Conservation (phyloP, 305 asterid genomes). For the Plantago coronopus region DNA sequence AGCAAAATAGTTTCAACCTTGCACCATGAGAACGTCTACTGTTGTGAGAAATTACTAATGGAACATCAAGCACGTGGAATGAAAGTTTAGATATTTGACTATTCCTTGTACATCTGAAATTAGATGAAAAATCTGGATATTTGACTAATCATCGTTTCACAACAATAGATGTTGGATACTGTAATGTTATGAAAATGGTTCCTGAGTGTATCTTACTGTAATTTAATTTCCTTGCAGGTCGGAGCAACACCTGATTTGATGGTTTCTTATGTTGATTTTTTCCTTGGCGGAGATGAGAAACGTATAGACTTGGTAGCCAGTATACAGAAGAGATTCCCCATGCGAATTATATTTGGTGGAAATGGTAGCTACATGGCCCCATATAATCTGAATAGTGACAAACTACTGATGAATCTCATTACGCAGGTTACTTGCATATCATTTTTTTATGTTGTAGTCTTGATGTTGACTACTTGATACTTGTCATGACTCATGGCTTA, state of each 20-base stretch:
- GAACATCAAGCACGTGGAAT: too few relatives aligned
- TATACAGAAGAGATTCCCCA: conserved; percentile 88
- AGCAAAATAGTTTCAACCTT: too few relatives aligned
- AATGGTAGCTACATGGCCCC: conserved; percentile 97
- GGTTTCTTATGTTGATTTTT: conserved; percentile 89
- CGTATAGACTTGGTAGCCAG: conserved; percentile 82
- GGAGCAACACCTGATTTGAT: conserved; percentile 97
- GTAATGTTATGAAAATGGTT: not conserved
- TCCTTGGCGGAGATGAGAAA: conserved; percentile 97
- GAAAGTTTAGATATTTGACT: too few relatives aligned
- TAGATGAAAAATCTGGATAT: not conserved
- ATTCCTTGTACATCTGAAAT: not conserved
- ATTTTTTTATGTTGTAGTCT: conserved; percentile 16
- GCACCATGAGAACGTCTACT: too few relatives aligned
- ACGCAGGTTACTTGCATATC: conserved; percentile 65
- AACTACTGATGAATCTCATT: conserved; percentile 82
- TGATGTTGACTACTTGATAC: conserved; percentile 6
- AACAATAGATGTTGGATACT: conserved; percentile 1
- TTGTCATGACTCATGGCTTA: too few relatives aligned
- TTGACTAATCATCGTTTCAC: not conserved
- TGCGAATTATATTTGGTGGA: conserved; percentile 90
- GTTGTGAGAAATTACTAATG: too few relatives aligned
- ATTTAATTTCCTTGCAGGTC: conserved; percentile 50
- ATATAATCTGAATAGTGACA: conserved; percentile 74
- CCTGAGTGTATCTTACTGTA: conserved; percentile 2